Conservation (phyloP, 2,329 filamentous ascomycete genomes). For the Rutstroemia sp. region DNA sequence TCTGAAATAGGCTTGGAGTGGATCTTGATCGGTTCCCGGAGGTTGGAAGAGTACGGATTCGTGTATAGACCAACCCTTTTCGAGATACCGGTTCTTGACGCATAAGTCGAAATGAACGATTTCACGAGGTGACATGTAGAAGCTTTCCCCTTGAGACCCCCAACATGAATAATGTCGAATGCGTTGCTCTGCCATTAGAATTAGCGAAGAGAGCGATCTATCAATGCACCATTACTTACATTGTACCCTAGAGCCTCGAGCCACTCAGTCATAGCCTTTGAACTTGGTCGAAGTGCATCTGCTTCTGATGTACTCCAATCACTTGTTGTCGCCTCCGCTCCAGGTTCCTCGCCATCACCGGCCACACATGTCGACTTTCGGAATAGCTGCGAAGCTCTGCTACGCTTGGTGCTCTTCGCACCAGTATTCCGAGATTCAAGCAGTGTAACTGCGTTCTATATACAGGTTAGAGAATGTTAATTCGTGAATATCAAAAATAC, state of each 20-base stretch:
- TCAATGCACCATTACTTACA: background rate
- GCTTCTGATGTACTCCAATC: background rate
- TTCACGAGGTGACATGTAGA: constrained; percentile 60
- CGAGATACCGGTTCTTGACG: constrained; percentile 19
- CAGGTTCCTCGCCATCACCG: background rate
- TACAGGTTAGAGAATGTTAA: background rate
- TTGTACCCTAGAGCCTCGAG: constrained; percentile 3
- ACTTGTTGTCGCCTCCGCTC: background rate
- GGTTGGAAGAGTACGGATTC: constrained; percentile 57
- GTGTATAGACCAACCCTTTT: constrained; percentile 52
- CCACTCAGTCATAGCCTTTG: constrained; percentile 3
- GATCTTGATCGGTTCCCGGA: constrained; percentile 58
- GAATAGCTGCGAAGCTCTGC: background rate
- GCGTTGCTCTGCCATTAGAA: background rate
- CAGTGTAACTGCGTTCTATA: background rate
- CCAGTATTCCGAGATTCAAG: background rate
- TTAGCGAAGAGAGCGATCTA: background rate
- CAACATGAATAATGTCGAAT: constrained; percentile 49
- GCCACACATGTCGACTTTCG: background rate
- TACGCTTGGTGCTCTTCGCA: background rate
- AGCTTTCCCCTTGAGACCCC: constrained; percentile 67
- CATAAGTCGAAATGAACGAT: constrained; percentile 49
- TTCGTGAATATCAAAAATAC: background rate
- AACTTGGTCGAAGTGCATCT: background rate
- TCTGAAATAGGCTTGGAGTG: constrained; percentile 49